Base-by-base conservation (phyloP, 2,329 filamentous ascomycete genomes). In the Rutstroemia sp. region DNA sequence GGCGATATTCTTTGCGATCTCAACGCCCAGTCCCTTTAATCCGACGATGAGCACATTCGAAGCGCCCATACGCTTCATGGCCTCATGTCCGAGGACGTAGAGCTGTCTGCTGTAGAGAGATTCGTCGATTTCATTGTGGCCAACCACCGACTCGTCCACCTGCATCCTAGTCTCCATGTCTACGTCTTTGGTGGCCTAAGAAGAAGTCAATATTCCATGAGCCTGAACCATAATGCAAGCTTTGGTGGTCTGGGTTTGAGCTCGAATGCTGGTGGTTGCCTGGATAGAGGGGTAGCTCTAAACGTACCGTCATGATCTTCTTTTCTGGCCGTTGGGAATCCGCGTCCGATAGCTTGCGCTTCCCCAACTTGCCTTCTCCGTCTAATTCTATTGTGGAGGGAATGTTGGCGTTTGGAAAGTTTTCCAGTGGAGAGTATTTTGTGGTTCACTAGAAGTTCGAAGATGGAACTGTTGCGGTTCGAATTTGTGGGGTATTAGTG, bases 1-100 rank as follows among this genome's bases (percentile, higher is more conserved):
- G 59, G 94, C 94, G 69, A 99, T 90, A 69, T 99, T 99, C 81
- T 99, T 99, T 69, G 94, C 92, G 67, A 99, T 94, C 75, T 99
- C 94, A 56, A 96, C 92, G 77, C 94, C 94, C 42, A 99, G 82
- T 52, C 94, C 94, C 72, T 94, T 92, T 64, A 97, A 78, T 62
- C 94, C 94, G 61, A 92, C 88, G 56, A 99, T 80, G 53, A 99
- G 87, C 59, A 99, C 83, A 70, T 97, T 95, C 55, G 94, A 97
- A 60, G 91, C 89, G 69, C 92, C 84, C 94, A 99, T 99, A 69
- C 94, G 91, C 80, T 95, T 97, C 94, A 99, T 99, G 63, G 94
- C 94, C 73, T 86, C 83, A 67, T 87, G 83, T 62, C 83, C 83
- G 52, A 86, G 72, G 59, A 87, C 85, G 69, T 87, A 87, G 65